Conservation (phyloP, 257 asterid genomes). For the Salvia miltiorrhiza region DNA sequence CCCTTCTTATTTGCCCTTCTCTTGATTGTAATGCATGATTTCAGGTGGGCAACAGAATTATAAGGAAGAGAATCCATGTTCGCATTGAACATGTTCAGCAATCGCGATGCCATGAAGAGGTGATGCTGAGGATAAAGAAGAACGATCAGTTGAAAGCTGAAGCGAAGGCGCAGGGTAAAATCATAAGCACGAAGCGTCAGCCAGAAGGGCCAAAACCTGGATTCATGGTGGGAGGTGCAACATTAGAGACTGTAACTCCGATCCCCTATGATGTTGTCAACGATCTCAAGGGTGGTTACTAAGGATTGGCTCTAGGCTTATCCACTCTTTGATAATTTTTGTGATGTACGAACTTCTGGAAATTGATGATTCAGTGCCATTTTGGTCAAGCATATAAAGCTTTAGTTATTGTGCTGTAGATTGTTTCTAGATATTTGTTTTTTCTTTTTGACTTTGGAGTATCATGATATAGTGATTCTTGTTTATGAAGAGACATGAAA, state of each 20-base stretch:
- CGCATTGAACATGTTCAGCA: constrained; percentile 75
- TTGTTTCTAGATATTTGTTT: no score
- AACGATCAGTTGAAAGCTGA: constrained; percentile 67
- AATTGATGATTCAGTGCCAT: no score
- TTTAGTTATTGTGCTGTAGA: no score
- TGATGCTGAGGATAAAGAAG: constrained; percentile 46
- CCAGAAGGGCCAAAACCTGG: constrained; percentile 86
- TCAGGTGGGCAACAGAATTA: constrained; percentile 66
- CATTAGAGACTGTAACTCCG: constrained; percentile 71
- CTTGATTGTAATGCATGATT: background rate
- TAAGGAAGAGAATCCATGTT: constrained; percentile 71
- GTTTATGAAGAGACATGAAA: no score
- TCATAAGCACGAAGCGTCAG: constrained; percentile 74
- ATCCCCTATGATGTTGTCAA: constrained; percentile 86
- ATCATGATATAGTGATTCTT: no score
- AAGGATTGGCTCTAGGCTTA: background rate
- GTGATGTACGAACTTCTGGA: no score
- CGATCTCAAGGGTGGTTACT: constrained; percentile 89
- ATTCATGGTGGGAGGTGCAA: constrained; percentile 71
- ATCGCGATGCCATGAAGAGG: constrained; percentile 69
- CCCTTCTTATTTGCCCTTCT: background rate
- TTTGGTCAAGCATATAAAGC: no score
- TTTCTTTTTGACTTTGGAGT: no score
- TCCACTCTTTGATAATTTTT: no score
- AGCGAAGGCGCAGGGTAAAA: constrained; percentile 65